These are phyloP conservation scores for Fraxinus velutina DNA, from an alignment of 305 asterid species.

Conservation along the genomic window DNA sequence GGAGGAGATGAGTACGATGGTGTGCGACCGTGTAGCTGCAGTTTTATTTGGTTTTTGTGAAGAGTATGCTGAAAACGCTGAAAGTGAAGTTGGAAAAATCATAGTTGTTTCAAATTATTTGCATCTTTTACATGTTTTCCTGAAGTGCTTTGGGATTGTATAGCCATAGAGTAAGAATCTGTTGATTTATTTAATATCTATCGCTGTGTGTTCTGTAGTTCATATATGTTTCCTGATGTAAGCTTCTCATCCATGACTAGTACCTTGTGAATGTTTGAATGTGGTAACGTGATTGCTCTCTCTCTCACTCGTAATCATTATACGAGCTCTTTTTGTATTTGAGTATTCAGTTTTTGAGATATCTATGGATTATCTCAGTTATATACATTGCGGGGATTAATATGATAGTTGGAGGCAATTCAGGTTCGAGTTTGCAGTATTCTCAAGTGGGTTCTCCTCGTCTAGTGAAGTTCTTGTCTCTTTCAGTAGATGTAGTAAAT, in stretches of 20 bases:
- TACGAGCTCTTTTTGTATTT: background rate
- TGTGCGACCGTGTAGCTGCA: background rate
- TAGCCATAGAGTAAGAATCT: constrained; percentile 7
- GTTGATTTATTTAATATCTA: background rate
- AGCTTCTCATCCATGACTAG: background rate
- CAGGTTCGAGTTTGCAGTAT: background rate
- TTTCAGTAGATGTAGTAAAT: background rate
- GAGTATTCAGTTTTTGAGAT: background rate
- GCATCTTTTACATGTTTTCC: background rate
- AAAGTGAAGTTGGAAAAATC: background rate
- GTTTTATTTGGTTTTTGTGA: background rate
- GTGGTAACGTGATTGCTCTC: background rate
- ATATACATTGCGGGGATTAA: background rate
- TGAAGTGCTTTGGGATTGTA: background rate
- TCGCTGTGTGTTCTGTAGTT: constrained; percentile 1
- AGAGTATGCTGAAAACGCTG: background rate
- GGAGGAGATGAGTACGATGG: background rate
- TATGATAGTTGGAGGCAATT: background rate
- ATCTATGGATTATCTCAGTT: background rate
- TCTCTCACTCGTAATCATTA: background rate
- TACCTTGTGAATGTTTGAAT: background rate
- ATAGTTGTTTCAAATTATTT: background rate
- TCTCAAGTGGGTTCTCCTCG: background rate
- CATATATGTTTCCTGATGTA: background rate
- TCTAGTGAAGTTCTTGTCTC: background rate